phyloP scores from a whole-genome alignment of 345 rosid species.

The Mangifera indica region DNA sequence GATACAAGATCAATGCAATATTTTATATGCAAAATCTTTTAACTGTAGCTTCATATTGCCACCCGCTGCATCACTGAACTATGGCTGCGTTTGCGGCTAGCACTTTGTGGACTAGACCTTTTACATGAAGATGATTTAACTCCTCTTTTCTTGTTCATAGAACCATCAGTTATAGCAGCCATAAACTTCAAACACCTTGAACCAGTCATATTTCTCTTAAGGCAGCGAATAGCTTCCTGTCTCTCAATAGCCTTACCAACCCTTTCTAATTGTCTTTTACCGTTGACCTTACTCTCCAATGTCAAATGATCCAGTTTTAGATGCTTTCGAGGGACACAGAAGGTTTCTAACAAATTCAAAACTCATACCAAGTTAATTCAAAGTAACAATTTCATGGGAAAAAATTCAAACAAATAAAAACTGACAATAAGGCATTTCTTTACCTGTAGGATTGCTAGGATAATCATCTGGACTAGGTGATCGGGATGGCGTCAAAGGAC shows the following conservation, averaged over 20 bases:
- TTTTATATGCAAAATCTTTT: background rate
- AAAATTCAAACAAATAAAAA: background rate
- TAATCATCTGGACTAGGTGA: conserved; percentile 28
- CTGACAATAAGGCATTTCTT: background rate
- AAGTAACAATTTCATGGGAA: background rate
- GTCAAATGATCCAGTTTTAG: conserved; percentile 37
- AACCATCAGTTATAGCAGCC: conserved; percentile 30
- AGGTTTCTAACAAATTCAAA: conserved; percentile 39
- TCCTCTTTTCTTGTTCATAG: conserved; percentile 29
- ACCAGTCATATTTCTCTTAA: conserved; percentile 31
- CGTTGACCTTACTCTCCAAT: conserved; percentile 18
- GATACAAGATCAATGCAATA: background rate
- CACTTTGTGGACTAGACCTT: conserved; percentile 32
- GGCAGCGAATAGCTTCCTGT: conserved; percentile 35
- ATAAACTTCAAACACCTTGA: conserved; percentile 31
- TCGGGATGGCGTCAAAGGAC: conserved; percentile 27
- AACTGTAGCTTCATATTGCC: conserved; percentile 1
- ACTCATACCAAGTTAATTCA: conserved; percentile 1
- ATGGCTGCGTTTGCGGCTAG: conserved; percentile 24
- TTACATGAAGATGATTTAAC: conserved; percentile 35
- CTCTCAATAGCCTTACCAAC: conserved; percentile 18
- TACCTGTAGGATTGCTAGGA: conserved; percentile 45
- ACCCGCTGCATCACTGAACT: background rate
- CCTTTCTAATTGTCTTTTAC: conserved; percentile 26
- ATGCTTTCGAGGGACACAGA: conserved; percentile 15